These are phyloP conservation scores for Dalbergia cochinchinensis DNA, from an alignment of 306 rosid species.

Conservation along the genomic window DNA sequence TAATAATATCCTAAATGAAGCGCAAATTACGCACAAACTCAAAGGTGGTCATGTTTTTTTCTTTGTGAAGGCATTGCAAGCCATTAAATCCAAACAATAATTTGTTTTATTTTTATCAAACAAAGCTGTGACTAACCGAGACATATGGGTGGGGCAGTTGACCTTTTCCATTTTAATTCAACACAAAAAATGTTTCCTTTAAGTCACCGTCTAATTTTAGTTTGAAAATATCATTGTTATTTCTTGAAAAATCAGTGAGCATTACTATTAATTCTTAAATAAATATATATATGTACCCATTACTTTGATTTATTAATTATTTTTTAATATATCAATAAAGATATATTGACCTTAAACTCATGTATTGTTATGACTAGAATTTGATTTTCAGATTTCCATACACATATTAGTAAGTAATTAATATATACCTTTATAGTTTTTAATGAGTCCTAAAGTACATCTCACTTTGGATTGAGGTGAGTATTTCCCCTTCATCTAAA, in stretches of 20 bases:
- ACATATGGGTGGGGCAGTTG: slow-evolving; percentile 45
- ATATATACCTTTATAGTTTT: too few species aligned
- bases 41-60: slow-evolving; percentile 38
- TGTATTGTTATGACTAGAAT: too few species aligned
- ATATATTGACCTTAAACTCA: too few species aligned
- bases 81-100: slow-evolving; percentile 51
- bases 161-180: slow-evolving; percentile 44
- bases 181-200: neutral
- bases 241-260: too few species aligned
- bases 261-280: neutral
- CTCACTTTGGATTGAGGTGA: too few species aligned
- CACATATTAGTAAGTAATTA: too few species aligned
- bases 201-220: slow-evolving; percentile 6
- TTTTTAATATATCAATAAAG: too few species aligned
- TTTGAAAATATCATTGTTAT: neutral
- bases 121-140: slow-evolving; percentile 39
- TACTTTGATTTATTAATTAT: neutral
- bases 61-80: slow-evolving; percentile 33
- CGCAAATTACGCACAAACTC: slow-evolving; percentile 51
- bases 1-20: slow-evolving; percentile 43
- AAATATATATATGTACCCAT: neutral
- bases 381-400: too few species aligned
- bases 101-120: slow-evolving; percentile 35
- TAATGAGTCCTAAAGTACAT: too few species aligned
- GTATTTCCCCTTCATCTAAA: too few species aligned